A percentile compares a stretch with the other conserved stretches of the same genome.
These are phyloP conservation scores for Ceratobasidium sp. DNA, from an alignment of 1,284 basidiomycete genomes.

Conservation along the genomic window DNA sequence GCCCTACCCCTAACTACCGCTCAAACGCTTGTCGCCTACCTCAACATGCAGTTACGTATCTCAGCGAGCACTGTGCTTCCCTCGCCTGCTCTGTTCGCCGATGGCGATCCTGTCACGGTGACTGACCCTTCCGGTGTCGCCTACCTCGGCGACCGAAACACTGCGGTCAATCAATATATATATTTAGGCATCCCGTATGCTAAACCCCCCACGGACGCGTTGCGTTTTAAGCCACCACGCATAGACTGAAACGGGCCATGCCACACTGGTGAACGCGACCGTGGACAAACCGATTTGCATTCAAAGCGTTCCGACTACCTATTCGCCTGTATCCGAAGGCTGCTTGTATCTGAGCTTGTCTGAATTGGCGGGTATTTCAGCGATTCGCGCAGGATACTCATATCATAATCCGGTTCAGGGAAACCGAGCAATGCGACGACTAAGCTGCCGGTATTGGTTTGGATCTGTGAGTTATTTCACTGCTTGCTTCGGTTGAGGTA, in stretches of 20 bases:
- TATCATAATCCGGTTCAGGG: conserved; percentile 13
- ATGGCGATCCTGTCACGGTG: not conserved
- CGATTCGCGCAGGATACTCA: not conserved
- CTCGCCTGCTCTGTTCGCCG: not conserved
- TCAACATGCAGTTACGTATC: conserved; percentile 11
- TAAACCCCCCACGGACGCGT: conserved; percentile 38
- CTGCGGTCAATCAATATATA: conserved; percentile 34
- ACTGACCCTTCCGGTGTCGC: conserved; percentile 17
- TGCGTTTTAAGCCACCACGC: conserved; percentile 43
- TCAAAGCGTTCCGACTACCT: conserved; percentile 15
- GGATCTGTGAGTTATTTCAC: conserved; percentile 35
- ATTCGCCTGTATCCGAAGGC: conserved; percentile 41
- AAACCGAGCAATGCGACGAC: conserved; percentile 33
- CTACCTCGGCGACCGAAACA: conserved; percentile 38
- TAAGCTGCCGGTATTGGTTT: conserved; percentile 44
- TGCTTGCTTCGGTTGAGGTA: not conserved
- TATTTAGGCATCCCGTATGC: conserved; percentile 46
- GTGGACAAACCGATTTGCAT: conserved; percentile 34
- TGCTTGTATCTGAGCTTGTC: conserved; percentile 44
- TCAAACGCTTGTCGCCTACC: not conserved
- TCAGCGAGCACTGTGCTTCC: not conserved
- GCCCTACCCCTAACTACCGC: not conserved
- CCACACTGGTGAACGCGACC: conserved; percentile 23
- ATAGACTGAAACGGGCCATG: conserved; percentile 10
- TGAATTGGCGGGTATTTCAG: conserved; percentile 19